Base-by-base conservation (phyloP, 139 green algal genomes). In the Trebouxia sp. region DNA sequence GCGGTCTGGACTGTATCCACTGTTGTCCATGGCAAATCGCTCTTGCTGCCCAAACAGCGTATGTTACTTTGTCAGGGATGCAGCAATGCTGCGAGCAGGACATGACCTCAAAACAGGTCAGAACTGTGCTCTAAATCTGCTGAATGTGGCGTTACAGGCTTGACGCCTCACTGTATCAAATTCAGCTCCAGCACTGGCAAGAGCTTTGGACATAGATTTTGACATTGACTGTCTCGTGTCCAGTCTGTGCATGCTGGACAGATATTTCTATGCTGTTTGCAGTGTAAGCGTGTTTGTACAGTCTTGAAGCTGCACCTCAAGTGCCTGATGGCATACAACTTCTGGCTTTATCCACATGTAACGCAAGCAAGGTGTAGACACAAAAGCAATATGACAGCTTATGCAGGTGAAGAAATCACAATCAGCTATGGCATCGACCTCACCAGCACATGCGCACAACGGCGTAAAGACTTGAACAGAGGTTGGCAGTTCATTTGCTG, bases 21-120 rank as follows among this genome's bases (percentile, higher is more conserved):
- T 67, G 11, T 35, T 67, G 28, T 67, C 56, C 8, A 20, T 67
- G 56, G n/a, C 39, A 7, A 67, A 67, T 14, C 56, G 39, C 17
- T 67, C 56, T 15, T 67, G 56, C n/a, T 67, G 56, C n/a, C 56
- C 56, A n/a, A 67, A 67, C 56, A 67, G n/a, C n/a, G 8, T 14
- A 7, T 67, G 39, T 28, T 42, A 39, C n/a, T 39, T 67, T 14
- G 12, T 67, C 26, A 67, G 39, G n/a, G 56, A 67, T 17, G 56
- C 56, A 41, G 56, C 56, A 39, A 38, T 67, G 12, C n/a, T 67
- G 56, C 56, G 56, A 1, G 56, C 56, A 14, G 26, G n/a, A 14
- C n/a, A 28, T 17, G n/a, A 67, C 17, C n/a, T 67, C 8, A 38
- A 37, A 39, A 9, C n/a, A 67, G 56, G 56, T 67, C 12, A 67